Evolutionary conservation across 169 alveolate species (phyloP).

Genomic region (Cyclospora cayetanensis): DNA sequence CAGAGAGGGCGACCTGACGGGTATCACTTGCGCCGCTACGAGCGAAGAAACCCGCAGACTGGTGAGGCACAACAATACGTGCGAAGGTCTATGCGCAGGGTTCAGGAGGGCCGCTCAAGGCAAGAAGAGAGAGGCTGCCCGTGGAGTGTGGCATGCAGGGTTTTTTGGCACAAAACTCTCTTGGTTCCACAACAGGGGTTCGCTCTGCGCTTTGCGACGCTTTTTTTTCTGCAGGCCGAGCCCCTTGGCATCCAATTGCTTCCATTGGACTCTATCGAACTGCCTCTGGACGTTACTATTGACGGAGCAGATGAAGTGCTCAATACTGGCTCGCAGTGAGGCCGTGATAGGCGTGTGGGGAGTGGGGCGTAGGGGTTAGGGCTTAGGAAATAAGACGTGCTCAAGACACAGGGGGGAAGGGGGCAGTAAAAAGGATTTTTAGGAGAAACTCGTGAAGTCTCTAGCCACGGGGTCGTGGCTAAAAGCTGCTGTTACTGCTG

Average conservation of each 20-base stretch:
- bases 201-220: too few relatives aligned
- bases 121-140: too few relatives aligned
- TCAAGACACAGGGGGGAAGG: not conserved
- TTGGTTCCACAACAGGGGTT: too few relatives aligned
- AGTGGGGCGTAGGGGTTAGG: not conserved
- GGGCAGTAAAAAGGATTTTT: not conserved
- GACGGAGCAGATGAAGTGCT: conserved; percentile 90
- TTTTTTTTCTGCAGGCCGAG: conserved; percentile 74
- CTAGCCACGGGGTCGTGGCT: too few relatives aligned
- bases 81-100: too few relatives aligned
- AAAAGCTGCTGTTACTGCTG: not conserved
- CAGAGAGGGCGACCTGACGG: conserved; percentile 75
- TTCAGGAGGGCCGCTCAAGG: too few relatives aligned
- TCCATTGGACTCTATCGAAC: conserved; percentile 68
- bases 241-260: conserved; percentile 81
- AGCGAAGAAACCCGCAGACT: conserved; percentile 80
- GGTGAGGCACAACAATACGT: too few relatives aligned
- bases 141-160: too few relatives aligned
- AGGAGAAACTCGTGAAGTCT: not conserved
- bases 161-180: too few relatives aligned
- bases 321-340: not conserved
- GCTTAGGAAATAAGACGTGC: too few relatives aligned
- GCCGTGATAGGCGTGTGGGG: not conserved
- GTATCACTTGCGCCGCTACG: conserved; percentile 82
- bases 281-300: conserved; percentile 81